These are phyloP conservation scores for Suhomyces yuchorum DNA, from an alignment of 1,139 yeast genomes.

Conservation along the genomic window DNA sequence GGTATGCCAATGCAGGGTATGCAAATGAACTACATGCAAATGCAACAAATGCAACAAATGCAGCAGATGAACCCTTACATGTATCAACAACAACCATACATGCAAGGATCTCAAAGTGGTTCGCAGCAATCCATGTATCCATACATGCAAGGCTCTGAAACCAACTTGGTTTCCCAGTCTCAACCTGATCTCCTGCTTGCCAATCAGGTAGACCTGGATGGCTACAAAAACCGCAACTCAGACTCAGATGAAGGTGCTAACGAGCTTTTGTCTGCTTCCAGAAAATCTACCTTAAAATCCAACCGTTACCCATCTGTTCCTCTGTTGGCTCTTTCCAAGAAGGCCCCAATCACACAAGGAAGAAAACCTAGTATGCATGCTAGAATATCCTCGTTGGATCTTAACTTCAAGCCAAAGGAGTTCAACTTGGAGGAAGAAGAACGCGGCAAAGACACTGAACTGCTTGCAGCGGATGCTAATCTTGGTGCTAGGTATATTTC, in stretches of 20 bases:
- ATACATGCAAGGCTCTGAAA: conserved; percentile 13
- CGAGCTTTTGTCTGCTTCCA: conserved; percentile 31
- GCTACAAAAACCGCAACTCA: conserved; percentile 1
- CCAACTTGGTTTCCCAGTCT: conserved; percentile 9
- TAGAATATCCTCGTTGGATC: conserved; percentile 30
- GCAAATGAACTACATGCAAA: conserved; percentile 11
- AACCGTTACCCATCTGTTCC: conserved; percentile 45
- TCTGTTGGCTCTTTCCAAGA: conserved; percentile 17
- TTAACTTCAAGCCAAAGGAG: conserved; percentile 29
- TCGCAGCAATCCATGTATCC: conserved; percentile 13
- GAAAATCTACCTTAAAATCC: conserved; percentile 38
- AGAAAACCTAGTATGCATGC: conserved; percentile 10
- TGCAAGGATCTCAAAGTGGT: conserved; percentile 3
- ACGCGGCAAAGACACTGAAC: conserved; percentile 10
- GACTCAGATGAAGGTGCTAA: conserved; percentile 19
- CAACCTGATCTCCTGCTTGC: conserved; percentile 10
- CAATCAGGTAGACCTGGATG: neutral
- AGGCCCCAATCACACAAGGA: conserved; percentile 2
- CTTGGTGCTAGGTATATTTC: conserved; percentile 31
- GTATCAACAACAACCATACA: conserved; percentile 14
- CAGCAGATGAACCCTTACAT: conserved; percentile 17
- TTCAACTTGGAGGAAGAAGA: conserved; percentile 18
- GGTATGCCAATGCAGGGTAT: conserved; percentile 9
- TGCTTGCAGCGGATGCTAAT: conserved; percentile 20
- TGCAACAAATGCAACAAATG: conserved; percentile 15